Conservation (phyloP, 139 green algal genomes). For the Chlamydomonas sphaeroides region DNA sequence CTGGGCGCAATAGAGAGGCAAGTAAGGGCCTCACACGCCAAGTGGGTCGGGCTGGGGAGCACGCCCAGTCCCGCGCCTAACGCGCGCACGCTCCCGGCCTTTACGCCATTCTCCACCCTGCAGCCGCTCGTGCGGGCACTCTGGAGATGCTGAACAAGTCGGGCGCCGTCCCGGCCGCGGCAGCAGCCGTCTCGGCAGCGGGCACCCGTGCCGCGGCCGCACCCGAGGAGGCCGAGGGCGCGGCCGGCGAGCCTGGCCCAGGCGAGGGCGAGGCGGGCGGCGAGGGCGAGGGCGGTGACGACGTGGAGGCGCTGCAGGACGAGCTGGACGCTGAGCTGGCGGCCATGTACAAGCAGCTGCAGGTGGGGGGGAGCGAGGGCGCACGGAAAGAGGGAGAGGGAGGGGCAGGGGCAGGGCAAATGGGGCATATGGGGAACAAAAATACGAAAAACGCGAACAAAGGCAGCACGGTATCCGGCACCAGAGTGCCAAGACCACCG, state of each 20-base stretch:
- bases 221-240: background rate
- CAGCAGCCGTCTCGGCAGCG: background rate
- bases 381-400: background rate
- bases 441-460: too few species aligned
- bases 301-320: constrained; percentile 45
- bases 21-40: too few species aligned
- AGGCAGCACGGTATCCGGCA: too few species aligned
- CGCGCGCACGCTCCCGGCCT: too few species aligned
- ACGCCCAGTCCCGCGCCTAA: too few species aligned
- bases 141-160: constrained; percentile 1
- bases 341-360: constrained; percentile 31
- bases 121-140: constrained; percentile 2
- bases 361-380: background rate
- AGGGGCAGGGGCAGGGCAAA: too few species aligned
- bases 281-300: constrained; percentile 15
- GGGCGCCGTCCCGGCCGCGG: background rate
- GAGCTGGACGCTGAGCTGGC: constrained; percentile 54
- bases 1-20: too few species aligned
- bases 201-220: background rate
- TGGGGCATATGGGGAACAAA: too few species aligned
- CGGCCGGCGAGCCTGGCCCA: background rate
- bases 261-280: background rate
- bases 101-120: too few species aligned
- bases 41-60: too few species aligned
- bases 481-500: too few species aligned